A percentile compares a stretch with the other conserved stretches of the same genome.
These are phyloP conservation scores for Ophiocytium majus DNA, from an alignment of 352 stramenopile species.

Conservation along the genomic window DNA sequence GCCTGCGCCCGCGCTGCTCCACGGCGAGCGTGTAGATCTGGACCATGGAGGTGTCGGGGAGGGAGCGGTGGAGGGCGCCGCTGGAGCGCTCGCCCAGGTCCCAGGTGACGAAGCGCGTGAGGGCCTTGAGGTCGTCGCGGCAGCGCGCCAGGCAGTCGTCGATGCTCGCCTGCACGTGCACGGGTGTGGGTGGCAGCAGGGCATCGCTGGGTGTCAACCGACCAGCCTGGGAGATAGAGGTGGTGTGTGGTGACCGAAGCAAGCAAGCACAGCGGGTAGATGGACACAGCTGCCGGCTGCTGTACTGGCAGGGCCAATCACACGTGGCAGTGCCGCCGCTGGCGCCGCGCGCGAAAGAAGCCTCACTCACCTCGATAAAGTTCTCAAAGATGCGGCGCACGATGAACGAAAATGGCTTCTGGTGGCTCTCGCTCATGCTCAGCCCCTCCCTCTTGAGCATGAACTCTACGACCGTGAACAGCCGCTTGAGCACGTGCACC, in stretches of 20 bases:
- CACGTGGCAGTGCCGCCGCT: not conserved
- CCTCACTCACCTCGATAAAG: slow-evolving; percentile 57
- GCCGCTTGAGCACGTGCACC: slow-evolving; percentile 69
- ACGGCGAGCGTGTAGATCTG: slow-evolving; percentile 69
- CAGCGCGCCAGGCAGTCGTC: slow-evolving; percentile 62
- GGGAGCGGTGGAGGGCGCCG: slow-evolving; percentile 64
- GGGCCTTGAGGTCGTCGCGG: slow-evolving; percentile 68
- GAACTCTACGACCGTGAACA: slow-evolving; percentile 67
- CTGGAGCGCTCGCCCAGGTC: slow-evolving; percentile 68
- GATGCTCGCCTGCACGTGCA: slow-evolving; percentile 60
- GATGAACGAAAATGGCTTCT: slow-evolving; percentile 58
- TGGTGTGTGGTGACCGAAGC: not conserved
- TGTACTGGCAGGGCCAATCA: not conserved
- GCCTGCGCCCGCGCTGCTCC: slow-evolving; percentile 21
- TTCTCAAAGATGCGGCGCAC: slow-evolving; percentile 68
- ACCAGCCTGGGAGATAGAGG: slow-evolving; percentile 62
- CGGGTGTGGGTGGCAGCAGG: slow-evolving; percentile 38
- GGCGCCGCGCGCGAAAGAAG: not conserved
- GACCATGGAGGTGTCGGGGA: slow-evolving; percentile 66
- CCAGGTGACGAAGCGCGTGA: slow-evolving; percentile 75
- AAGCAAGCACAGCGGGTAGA: too few species aligned
- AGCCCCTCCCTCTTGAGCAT: slow-evolving; percentile 68
- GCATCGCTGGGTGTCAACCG: slow-evolving; percentile 66
- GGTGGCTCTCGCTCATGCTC: slow-evolving; percentile 53
- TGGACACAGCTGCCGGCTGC: too few species aligned